A percentile compares a stretch with the other conserved stretches of the same genome.
Evolutionary conservation across 106 monocot species (phyloP).

Genomic region (Platanthera zijinensis): DNA sequence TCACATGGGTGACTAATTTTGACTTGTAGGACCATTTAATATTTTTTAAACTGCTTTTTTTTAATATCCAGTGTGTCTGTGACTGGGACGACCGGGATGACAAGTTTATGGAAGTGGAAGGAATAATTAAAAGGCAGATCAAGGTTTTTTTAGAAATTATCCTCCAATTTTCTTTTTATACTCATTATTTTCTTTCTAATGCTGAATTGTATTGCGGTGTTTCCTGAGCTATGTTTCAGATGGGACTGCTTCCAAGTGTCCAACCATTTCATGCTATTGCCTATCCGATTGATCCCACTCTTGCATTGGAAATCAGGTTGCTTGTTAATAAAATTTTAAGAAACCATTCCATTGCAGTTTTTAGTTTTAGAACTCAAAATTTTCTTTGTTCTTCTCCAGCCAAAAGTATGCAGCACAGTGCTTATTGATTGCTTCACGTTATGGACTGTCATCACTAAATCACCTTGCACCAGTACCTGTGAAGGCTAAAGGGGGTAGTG

Average conservation of each 20-base stretch:
- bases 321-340: not conserved
- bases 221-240: slow-evolving; percentile 18
- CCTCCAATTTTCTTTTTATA: not conserved
- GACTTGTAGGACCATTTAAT: not conserved
- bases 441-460: slow-evolving; percentile 54
- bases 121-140: slow-evolving; percentile 85
- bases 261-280: slow-evolving; percentile 99
- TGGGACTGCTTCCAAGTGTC: slow-evolving; percentile 85
- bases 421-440: slow-evolving; percentile 82
- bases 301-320: slow-evolving; percentile 94
- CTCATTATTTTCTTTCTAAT: not conserved
- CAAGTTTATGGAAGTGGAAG: slow-evolving; percentile 82
- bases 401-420: slow-evolving; percentile 92
- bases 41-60: not conserved
- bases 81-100: slow-evolving; percentile 82
- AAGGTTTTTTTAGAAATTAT: slow-evolving; percentile 42
- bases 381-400: slow-evolving; percentile 19
- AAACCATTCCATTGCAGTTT: not conserved
- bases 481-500: slow-evolving; percentile 49
- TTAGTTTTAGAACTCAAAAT: not conserved
- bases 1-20: not conserved
- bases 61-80: slow-evolving; percentile 67
- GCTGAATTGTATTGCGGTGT: not conserved
- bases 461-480: slow-evolving; percentile 65
- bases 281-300: slow-evolving; percentile 85